Percentiles rank a stretch among this genome's conserved stretches.
phyloP scores from a whole-genome alignment of 768 basidiomycete genomes.

The Phylloporus rhodoxanthus region DNA sequence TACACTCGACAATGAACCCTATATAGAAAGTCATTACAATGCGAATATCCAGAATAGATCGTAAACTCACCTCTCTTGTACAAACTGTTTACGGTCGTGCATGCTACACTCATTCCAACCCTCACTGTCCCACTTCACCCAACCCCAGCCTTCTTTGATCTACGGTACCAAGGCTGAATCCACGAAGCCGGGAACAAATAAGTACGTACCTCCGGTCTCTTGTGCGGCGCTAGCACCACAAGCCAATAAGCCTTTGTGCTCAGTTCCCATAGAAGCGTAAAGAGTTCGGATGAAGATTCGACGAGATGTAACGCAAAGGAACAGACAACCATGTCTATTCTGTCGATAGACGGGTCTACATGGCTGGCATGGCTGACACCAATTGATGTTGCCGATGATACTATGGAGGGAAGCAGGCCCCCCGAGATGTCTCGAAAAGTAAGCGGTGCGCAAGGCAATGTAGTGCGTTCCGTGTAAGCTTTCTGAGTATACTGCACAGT shows the following conservation, averaged over 20 bases:
- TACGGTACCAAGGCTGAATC: slow-evolving; percentile 16
- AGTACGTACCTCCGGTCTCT: slow-evolving; percentile 58
- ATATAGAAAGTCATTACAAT: not conserved
- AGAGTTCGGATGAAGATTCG: slow-evolving; percentile 54
- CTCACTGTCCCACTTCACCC: slow-evolving; percentile 55
- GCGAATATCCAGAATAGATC: not conserved
- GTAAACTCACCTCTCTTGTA: slow-evolving; percentile 41
- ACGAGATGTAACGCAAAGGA: slow-evolving; percentile 74
- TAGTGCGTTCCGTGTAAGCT: slow-evolving; percentile 53
- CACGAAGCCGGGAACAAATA: not conserved
- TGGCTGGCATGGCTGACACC: not conserved
- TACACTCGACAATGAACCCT: too few relatives aligned
- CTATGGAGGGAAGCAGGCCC: slow-evolving; percentile 41
- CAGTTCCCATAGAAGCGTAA: slow-evolving; percentile 58
- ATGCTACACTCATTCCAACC: slow-evolving; percentile 40
- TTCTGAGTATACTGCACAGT: slow-evolving; percentile 48
- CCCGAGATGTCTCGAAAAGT: slow-evolving; percentile 61
- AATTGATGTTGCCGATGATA: slow-evolving; percentile 11
- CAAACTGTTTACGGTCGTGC: slow-evolving; percentile 38
- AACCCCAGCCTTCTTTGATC: slow-evolving; percentile 67
- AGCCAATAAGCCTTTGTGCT: slow-evolving; percentile 60
- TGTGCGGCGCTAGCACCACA: slow-evolving; percentile 67
- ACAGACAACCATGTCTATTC: slow-evolving; percentile 60
- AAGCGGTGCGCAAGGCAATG: slow-evolving; percentile 47
- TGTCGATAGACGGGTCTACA: slow-evolving; percentile 2